phyloP scores from a whole-genome alignment of 345 rosid species.

The Kernera saxatilis region DNA sequence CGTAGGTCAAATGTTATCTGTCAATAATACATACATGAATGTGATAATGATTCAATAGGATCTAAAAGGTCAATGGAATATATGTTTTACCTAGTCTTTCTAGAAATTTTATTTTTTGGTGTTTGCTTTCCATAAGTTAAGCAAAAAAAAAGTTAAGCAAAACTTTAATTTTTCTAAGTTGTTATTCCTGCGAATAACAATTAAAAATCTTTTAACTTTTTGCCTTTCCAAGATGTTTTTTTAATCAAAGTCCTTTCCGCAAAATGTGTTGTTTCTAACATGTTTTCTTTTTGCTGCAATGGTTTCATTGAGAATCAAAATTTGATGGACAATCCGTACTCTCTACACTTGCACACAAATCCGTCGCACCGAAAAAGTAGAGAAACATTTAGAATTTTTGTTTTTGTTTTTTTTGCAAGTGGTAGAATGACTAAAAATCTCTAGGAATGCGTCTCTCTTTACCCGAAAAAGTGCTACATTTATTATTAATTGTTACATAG shows the following conservation, averaged over 20 bases:
- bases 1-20: conserved; percentile 9
- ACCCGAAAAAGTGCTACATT: not conserved
- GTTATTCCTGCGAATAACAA: not conserved
- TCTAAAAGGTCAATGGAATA: not conserved
- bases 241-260: not conserved
- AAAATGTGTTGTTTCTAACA: not conserved
- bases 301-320: too few relatives aligned
- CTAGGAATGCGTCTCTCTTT: not conserved
- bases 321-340: conserved; percentile 8
- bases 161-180: not conserved
- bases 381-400: not conserved
- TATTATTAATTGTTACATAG: not conserved
- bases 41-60: not conserved
- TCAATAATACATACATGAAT: not conserved
- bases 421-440: not conserved
- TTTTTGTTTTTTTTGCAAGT: not conserved
- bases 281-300: too few relatives aligned
- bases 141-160: not conserved
- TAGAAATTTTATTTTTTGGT: not conserved
- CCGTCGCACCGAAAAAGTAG: not conserved
- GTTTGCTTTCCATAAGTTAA: not conserved
- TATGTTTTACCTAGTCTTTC: not conserved
- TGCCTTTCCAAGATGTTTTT: not conserved
- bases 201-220: not conserved
- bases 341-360: not conserved